Conservation (phyloP, 331 rosid genomes). For the Pyrus hybrid region DNA sequence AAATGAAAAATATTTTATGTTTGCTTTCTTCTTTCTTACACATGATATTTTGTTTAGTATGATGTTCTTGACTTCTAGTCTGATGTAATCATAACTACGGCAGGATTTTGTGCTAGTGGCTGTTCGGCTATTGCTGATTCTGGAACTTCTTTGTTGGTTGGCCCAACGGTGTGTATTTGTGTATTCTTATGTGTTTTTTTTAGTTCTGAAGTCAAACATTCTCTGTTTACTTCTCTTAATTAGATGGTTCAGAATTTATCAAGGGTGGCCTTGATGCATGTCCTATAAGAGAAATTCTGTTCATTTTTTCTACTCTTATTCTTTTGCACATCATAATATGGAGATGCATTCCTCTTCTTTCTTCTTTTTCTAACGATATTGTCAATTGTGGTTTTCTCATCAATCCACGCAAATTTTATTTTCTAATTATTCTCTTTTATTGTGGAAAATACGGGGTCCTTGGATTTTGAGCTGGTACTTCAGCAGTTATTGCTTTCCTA, state of each 20-base stretch:
- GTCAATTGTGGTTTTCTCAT: not conserved
- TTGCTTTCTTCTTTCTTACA: not conserved
- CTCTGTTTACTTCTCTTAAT: no score
- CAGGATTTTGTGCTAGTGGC: slow-evolving; percentile 52
- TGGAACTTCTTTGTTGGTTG: slow-evolving; percentile 64
- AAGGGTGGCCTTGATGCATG: not conserved
- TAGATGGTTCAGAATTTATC: not conserved
- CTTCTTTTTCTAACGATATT: not conserved
- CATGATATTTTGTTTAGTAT: not conserved
- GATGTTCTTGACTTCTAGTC: not conserved
- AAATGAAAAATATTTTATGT: not conserved
- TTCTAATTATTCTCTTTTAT: not conserved
- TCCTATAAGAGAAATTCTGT: not conserved
- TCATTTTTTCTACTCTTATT: not conserved
- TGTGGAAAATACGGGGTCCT: not conserved
- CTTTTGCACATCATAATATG: not conserved
- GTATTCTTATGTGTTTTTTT: not conserved
- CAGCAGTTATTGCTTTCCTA: not conserved
- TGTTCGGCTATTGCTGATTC: slow-evolving; percentile 73
- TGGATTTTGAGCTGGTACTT: not conserved
- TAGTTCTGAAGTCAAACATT: not conserved
- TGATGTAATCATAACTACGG: not conserved
- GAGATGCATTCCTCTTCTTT: not conserved
- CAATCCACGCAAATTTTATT: not conserved
- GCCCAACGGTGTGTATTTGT: slow-evolving; percentile 49